Percentiles rank a stretch among this genome's conserved stretches.
Conservation (phyloP, 305 asterid species). For the Solanum hybrid region DNA sequence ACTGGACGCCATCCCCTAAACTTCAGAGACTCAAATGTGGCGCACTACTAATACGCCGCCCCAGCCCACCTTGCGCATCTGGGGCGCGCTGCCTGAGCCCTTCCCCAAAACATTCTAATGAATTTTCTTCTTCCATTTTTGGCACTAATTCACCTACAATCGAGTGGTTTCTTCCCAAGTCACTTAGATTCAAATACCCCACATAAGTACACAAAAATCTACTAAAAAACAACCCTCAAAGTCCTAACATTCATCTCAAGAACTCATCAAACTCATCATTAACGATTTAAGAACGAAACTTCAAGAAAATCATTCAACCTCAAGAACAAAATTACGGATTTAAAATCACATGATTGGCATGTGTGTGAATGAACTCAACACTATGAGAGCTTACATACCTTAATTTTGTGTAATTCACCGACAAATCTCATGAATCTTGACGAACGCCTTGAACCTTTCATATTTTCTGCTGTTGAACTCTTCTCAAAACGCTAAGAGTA, state of each 20-base stretch:
- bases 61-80: neutral
- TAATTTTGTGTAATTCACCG: neutral
- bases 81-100: neutral
- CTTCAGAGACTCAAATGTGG: neutral
- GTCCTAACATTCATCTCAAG: neutral
- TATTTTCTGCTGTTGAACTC: neutral
- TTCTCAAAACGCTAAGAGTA: neutral
- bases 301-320: neutral
- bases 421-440: neutral
- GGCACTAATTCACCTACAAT: neutral
- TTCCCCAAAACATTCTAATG: neutral
- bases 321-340: neutral
- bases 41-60: rapidly evolving
- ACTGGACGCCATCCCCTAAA: neutral
- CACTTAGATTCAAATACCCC: neutral
- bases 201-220: neutral
- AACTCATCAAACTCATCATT: neutral
- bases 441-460: neutral
- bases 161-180: neutral
- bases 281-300: neutral
- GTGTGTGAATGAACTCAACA: neutral
- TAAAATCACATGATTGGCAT: neutral
- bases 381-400: neutral
- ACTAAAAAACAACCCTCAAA: neutral
- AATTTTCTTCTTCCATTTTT: neutral